Evolutionary conservation across 2,329 filamentous ascomycete species (phyloP).

Genomic region (Pestalotiopsis sp.): DNA sequence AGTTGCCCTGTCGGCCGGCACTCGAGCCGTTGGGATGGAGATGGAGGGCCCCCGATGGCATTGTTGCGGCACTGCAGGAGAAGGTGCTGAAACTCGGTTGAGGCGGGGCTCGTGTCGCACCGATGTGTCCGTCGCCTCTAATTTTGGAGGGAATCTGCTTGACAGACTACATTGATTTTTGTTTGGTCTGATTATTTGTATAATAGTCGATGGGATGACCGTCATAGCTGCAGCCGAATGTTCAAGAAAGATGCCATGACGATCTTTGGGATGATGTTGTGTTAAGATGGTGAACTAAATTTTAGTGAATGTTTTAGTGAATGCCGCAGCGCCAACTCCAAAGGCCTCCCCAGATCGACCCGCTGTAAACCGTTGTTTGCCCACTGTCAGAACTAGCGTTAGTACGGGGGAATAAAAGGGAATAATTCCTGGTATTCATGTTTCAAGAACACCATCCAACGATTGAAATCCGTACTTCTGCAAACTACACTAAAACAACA

Average conservation of each 20-base stretch:
- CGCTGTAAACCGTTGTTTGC: not conserved
- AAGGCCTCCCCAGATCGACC: not conserved
- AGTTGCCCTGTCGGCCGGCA: not conserved
- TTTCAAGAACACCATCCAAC: not conserved
- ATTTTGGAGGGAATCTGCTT: not conserved
- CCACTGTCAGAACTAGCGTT: not conserved
- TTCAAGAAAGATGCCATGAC: not conserved
- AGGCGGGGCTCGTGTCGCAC: conserved; percentile 19
- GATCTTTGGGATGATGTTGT: not conserved
- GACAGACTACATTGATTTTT: not conserved
- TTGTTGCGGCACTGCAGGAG: conserved; percentile 2
- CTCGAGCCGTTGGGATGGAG: not conserved
- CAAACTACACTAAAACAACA: not conserved
- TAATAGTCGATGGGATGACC: not conserved
- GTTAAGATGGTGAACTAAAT: not conserved
- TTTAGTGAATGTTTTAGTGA: not conserved
- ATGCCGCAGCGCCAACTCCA: not conserved
- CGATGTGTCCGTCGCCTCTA: not conserved
- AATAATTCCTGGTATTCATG: not conserved
- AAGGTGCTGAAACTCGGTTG: conserved; percentile 17
- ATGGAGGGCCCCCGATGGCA: not conserved
- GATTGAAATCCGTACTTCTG: not conserved
- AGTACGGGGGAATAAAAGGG: not conserved
- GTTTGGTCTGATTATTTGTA: not conserved
- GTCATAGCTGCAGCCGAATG: not conserved